Evolutionary conservation across 306 rosid species (phyloP), one percentile per base, ranked within the genome.

Genomic region (Begonia loranthoides): DNA sequence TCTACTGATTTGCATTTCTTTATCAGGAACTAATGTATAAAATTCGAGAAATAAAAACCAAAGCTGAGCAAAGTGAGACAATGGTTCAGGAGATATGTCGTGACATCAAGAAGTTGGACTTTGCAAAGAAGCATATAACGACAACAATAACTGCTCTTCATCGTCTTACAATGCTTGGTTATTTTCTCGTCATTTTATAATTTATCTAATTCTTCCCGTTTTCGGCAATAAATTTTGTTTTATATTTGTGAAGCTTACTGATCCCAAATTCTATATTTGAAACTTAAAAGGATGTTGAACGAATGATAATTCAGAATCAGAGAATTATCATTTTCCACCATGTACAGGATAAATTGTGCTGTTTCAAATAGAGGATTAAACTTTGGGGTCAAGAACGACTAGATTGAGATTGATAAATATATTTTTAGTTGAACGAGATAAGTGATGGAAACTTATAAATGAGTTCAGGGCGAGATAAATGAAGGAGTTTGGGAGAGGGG

Each of bases 31-130:
- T 90, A 47, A 90, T 82, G 99, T 86, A 83, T 72, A 90, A 90
- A 72, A 82, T 90, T 51, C 76, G 95, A 50, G 95, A 90, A 73
- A 90, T 90, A 47, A 90, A 90, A 63, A 80, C 86, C 49, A 90
- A 90, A 75, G 99, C 99, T 13, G 95, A 82, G 34, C 99, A 90
- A 66, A 90, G 99, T 54, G 99, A 90, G 73, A 78, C 87, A 13
- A 90, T 90, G 99, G 99, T 90, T 64, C 95, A 90, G 61, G 99
- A 90, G 72, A 90, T 90, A 63, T 90, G 99, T 51, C 87, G 99
- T 4, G 99, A 90, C 61, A 90, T 90, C 66, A 90, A 90, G 79
- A 90, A 90, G 73, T 69, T 90, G 58, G 99, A 86, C 63, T 90
- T 86, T 66, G 99, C 99, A 1, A 90, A 90, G 87, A 90, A 90